Evolutionary conservation across 192 early-diverging fungal genomes (phyloP).

Genomic region (Neocallimastix lanati): DNA sequence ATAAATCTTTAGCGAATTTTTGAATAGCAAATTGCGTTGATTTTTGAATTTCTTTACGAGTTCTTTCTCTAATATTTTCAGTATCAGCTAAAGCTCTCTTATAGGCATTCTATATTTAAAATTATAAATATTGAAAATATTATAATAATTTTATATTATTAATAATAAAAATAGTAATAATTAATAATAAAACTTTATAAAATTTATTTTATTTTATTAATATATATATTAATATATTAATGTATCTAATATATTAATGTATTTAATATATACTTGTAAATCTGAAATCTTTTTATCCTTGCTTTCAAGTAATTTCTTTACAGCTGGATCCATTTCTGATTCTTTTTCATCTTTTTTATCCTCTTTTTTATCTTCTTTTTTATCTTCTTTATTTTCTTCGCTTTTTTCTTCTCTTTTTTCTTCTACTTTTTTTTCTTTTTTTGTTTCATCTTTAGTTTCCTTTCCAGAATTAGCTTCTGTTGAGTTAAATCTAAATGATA

Average conservation of each 20-base stretch:
- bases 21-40: conserved; percentile 78
- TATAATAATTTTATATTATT: background rate
- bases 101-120: conserved; percentile 53
- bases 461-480: background rate
- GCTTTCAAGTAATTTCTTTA: conserved; percentile 14
- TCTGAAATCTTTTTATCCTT: conserved; percentile 69
- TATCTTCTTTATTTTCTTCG: background rate
- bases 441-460: background rate
- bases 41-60: conserved; percentile 64
- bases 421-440: conserved; percentile 11
- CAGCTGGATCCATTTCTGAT: background rate
- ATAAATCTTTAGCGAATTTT: conserved; percentile 94
- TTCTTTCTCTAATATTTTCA: conserved; percentile 85
- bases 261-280: conserved; percentile 48
- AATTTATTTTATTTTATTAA: too few species aligned
- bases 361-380: background rate
- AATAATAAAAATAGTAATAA: background rate
- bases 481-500: background rate
- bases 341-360: conserved; percentile 1
- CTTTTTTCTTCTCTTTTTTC: conserved; percentile 1
- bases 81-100: conserved; percentile 82
- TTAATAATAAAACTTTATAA: background rate
- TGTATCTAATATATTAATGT: too few species aligned
- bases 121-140: background rate
- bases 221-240: too few species aligned